These are phyloP conservation scores for Colletotrichum musae DNA, from an alignment of 2,329 filamentous ascomycete species.

Conservation along the genomic window DNA sequence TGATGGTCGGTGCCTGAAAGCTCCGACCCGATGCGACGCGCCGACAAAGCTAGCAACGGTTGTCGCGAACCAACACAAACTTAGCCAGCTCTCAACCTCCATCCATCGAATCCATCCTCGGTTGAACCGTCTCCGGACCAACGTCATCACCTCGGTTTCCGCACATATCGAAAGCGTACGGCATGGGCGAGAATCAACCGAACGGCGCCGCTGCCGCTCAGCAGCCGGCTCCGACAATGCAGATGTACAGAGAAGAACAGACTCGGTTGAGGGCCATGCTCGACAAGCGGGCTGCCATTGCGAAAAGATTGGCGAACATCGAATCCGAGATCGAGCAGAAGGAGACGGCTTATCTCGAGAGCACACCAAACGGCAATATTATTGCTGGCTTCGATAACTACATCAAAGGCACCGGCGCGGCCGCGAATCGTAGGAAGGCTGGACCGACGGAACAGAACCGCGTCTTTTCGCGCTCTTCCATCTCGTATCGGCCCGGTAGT, in stretches of 20 bases:
- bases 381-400: constrained; percentile 98
- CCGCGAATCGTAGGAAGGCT: constrained; percentile 74
- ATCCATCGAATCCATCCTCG: constrained; percentile 23
- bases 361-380: constrained; percentile 91
- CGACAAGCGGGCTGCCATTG: constrained; percentile 54
- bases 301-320: constrained; percentile 52
- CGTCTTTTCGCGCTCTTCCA: constrained; percentile 79
- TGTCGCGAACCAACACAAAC: constrained; percentile 7
- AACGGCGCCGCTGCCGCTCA: constrained; percentile 42
- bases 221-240: constrained; percentile 52
- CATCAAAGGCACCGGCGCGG: constrained; percentile 86
- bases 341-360: constrained; percentile 91
- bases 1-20: constrained; percentile 14
- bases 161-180: neutral
- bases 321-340: constrained; percentile 89
- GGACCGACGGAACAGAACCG: constrained; percentile 78
- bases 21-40: constrained; percentile 18
- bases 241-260: constrained; percentile 67
- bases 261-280: constrained; percentile 63
- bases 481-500: constrained; percentile 67
- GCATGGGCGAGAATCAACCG: constrained; percentile 40
- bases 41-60: constrained; percentile 1
- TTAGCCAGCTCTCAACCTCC: constrained; percentile 17
- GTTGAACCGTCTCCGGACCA: neutral
- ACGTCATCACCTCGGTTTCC: neutral